These are phyloP conservation scores for Corynespora cassiicola DNA, from an alignment of 2,329 filamentous ascomycete species.

Conservation along the genomic window DNA sequence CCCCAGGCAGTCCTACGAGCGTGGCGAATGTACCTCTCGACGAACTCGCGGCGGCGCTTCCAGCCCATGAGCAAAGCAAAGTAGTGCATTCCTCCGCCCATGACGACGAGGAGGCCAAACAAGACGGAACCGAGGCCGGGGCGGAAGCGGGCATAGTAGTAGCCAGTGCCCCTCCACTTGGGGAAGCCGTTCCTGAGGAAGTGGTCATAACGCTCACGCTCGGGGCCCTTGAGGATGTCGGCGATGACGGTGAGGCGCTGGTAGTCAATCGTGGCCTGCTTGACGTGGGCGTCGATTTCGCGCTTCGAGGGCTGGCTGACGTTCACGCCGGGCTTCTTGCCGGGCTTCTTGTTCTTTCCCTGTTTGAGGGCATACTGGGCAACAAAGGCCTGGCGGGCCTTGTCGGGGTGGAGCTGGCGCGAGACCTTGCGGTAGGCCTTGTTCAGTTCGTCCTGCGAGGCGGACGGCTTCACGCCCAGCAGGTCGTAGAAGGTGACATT, in stretches of 20 bases:
- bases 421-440: slow-evolving; percentile 93
- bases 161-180: slow-evolving; percentile 94
- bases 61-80: slow-evolving; percentile 82
- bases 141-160: slow-evolving; percentile 95
- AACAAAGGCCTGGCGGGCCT: slow-evolving; percentile 84
- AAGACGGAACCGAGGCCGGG: slow-evolving; percentile 88
- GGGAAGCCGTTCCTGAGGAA: slow-evolving; percentile 94
- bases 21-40: slow-evolving; percentile 89
- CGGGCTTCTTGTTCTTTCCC: slow-evolving; percentile 57
- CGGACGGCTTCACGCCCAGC: slow-evolving; percentile 75
- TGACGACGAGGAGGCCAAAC: slow-evolving; percentile 78
- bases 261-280: slow-evolving; percentile 82
- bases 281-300: slow-evolving; percentile 79
- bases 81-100: slow-evolving; percentile 88
- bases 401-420: slow-evolving; percentile 87
- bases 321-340: slow-evolving; percentile 63
- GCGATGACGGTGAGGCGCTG: slow-evolving; percentile 83
- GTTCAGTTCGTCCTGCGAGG: slow-evolving; percentile 85
- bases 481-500: slow-evolving; percentile 94
- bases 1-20: slow-evolving; percentile 91
- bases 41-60: slow-evolving; percentile 89
- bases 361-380: slow-evolving; percentile 66
- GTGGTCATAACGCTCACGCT: slow-evolving; percentile 89
- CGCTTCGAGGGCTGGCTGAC: slow-evolving; percentile 75
- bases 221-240: slow-evolving; percentile 81